Evolutionary conservation across 306 rosid genomes (phyloP), one percentile per base, ranked within the genome.

Genomic region (Heteromeles arbutifolia): DNA sequence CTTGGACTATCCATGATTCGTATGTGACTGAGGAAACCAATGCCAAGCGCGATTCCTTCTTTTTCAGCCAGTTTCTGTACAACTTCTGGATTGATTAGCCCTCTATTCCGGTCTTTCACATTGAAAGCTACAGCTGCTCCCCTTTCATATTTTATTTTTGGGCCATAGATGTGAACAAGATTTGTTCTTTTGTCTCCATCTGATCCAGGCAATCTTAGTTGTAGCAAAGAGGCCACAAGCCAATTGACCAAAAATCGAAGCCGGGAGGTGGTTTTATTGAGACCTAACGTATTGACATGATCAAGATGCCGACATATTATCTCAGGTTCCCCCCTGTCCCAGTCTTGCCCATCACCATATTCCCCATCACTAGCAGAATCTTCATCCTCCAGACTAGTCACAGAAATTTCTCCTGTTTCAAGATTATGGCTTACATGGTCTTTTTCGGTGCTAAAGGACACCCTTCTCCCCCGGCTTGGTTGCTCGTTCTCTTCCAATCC

Each of bases 81-180:
- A 69, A 86, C 82, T 81, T 94, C 98, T 32, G 98, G 98, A 79
- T 84, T 84, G 79, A 94, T 86, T 37, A 90, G 83, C 57, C 88
- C 96, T 77, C 86, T 73, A 53, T 81, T 88, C 81, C 77, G 77
- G 83, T 87, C 93, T 79, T 88, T 90, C 67, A 94, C 77, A 67
- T 94, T 94, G 87, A 94, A 94, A 65, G 98, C 98, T 71, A 94
- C 93, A 25, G 98, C 95, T n/a, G 97, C 97, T 70, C 98, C 98
- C 78, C 98, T 87, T 83, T 94, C 98, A 17, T 94, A 94, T 82
- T 94, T 94, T 58, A 94, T 91, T 69, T 94, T 94, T 8, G 98
- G 98, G n/a, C 98, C 98, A 71, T 94, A 94, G 72, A 94, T 94
- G 28, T 88, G 85, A 48, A 94, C 93, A 31, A 95, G 95, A 74